Conservation (phyloP, 2,329 filamentous ascomycete species). For the Stachybotrys chartarum region DNA sequence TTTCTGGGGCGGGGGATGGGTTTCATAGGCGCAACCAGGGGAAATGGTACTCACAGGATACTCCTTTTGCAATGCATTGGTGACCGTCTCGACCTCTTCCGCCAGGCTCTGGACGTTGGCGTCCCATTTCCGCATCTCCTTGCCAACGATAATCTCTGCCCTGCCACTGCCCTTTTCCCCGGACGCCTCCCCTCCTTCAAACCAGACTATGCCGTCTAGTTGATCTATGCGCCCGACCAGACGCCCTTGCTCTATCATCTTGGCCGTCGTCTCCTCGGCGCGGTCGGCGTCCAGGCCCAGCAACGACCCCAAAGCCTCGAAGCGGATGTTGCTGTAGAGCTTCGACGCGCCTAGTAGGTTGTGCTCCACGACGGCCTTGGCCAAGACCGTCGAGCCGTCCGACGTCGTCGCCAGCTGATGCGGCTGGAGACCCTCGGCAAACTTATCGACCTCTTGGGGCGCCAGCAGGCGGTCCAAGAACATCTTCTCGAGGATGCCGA, state of each 20-base stretch:
- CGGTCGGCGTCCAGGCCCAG: constrained; percentile 72
- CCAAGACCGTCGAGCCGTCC: constrained; percentile 87
- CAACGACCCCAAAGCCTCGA: constrained; percentile 67
- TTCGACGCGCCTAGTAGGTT: constrained; percentile 83
- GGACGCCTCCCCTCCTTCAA: constrained; percentile 66
- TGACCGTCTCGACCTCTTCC: constrained; percentile 84
- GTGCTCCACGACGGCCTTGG: constrained; percentile 91
- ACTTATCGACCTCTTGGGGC: constrained; percentile 76
- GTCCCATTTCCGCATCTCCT: constrained; percentile 81
- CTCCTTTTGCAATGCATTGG: constrained; percentile 70
- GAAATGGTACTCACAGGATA: constrained; percentile 52
- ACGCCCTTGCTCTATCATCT: constrained; percentile 93
- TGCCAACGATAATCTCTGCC: constrained; percentile 55
- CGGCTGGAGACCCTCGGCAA: constrained; percentile 70
- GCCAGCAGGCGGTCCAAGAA: constrained; percentile 82
- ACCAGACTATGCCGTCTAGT: constrained; percentile 81
- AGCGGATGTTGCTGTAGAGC: constrained; percentile 70
- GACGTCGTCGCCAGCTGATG: constrained; percentile 88
- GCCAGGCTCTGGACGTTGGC: constrained; percentile 77
- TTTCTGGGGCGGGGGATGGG: neutral
- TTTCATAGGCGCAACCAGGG: neutral
- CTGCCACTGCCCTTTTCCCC: constrained; percentile 62
- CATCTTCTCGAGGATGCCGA: constrained; percentile 92
- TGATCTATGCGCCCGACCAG: constrained; percentile 88
- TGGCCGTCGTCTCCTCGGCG: constrained; percentile 85